Base-by-base conservation (phyloP, 768 basidiomycete species). In the Phylloporus sp. region DNA sequence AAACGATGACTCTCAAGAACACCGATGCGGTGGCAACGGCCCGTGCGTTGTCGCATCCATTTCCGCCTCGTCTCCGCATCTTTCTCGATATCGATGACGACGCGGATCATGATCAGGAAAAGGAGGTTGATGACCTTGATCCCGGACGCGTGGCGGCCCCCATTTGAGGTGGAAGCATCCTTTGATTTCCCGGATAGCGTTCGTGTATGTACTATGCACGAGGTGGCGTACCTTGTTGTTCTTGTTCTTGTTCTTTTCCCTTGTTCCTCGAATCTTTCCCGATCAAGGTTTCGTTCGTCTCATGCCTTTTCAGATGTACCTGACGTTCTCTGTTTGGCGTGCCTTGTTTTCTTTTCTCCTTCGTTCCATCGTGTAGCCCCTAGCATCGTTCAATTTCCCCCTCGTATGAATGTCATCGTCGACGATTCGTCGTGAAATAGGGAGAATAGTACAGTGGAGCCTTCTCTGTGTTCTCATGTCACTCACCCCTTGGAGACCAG, bases 21-120 rank as follows among this genome's bases (percentile, higher is more conserved):
- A 9, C 50, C 0, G 48, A 53, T 22, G 1, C 44, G 24, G 17
- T 29, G n/a, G 31, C 22, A 8, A 22, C 27, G 8, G 46, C 48
- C 1, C 24, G 45, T 14, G 50, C 32, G 17, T 43, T 59, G 7
- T 36, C 43, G 5, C 17, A 29, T 20, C 35, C 38, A 15, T 36
- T 59, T 13, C 48, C 54, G 3, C 20, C 46, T 5, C 26, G 15
- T 4, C 46, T 59, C 27, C 46, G 57, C 28, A 35, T 59, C 26
- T 44, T 56, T 38, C 38, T 59, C 10, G 58, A 59, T 10, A 37
- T 59, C 13, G 52, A 51, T 5, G 56, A 46, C 6, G 27, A 23
- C 11, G 45, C 1, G 14, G 41, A 27, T 8, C 6, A 2, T n/a
- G 42, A 27, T 5, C 43, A 39, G 9, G 45, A 20, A 24, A 44